phyloP scores from a whole-genome alignment of 768 basidiomycete species.

The Leucocoprinus sp. region DNA sequence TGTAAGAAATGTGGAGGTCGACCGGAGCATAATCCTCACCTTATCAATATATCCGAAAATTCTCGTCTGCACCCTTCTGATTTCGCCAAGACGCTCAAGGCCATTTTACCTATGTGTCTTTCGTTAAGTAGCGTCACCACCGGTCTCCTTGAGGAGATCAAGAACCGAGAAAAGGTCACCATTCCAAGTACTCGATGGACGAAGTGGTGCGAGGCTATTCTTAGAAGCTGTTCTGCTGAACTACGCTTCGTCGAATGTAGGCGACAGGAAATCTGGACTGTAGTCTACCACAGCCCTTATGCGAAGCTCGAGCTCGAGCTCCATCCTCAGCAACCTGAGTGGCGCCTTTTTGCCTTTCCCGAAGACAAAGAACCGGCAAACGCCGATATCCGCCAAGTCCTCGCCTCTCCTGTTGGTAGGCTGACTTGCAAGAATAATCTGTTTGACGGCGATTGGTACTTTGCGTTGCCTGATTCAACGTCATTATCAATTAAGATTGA shows the following conservation, averaged over 20 bases:
- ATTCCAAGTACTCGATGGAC: conserved; percentile 56
- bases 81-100: conserved; percentile 74
- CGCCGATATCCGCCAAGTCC: conserved; percentile 64
- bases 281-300: conserved; percentile 61
- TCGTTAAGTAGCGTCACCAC: conserved; percentile 42
- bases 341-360: conserved; percentile 77
- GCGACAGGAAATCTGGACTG: conserved; percentile 85
- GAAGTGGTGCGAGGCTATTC: conserved; percentile 60
- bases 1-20: conserved; percentile 86
- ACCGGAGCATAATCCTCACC: conserved; percentile 73
- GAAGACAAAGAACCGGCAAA: conserved; percentile 64
- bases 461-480: conserved; percentile 60
- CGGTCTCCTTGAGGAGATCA: conserved; percentile 44
- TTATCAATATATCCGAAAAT: conserved; percentile 41
- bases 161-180: conserved; percentile 25
- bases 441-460: conserved; percentile 70
- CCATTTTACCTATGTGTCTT: conserved; percentile 82
- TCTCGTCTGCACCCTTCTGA: conserved; percentile 62
- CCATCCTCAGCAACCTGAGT: conserved; percentile 71
- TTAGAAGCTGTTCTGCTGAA: conserved; percentile 49
- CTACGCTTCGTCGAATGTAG: conserved; percentile 80
- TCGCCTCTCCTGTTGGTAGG: conserved; percentile 73
- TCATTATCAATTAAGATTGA: conserved; percentile 53
- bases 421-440: conserved; percentile 48
- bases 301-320: conserved; percentile 72